A percentile compares a stretch with the other conserved stretches of the same genome.
These are phyloP conservation scores for Entophlyctis luteolus DNA, from an alignment of 192 early-diverging fungal genomes.

Conservation along the genomic window DNA sequence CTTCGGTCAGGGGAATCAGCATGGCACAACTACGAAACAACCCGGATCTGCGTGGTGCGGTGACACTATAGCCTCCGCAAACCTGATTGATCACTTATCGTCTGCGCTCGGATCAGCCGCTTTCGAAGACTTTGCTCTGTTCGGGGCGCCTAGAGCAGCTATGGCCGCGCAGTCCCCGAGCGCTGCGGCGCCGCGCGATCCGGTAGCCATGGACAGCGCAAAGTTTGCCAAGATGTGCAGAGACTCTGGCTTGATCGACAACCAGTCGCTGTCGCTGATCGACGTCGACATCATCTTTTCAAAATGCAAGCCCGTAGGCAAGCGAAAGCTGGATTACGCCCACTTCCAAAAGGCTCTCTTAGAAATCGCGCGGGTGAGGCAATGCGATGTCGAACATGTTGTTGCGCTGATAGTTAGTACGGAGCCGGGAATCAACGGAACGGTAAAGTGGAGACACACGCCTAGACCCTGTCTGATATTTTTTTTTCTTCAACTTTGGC, in stretches of 20 bases:
- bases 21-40: not conserved
- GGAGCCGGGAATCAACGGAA: conserved; percentile 24
- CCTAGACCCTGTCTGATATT: not conserved
- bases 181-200: not conserved
- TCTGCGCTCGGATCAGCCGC: not conserved
- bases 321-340: conserved; percentile 39
- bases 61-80: not conserved
- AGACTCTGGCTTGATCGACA: conserved; percentile 45
- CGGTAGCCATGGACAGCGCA: conserved; percentile 18
- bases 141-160: not conserved
- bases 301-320: conserved; percentile 35
- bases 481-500: not conserved
- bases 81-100: not conserved
- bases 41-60: not conserved
- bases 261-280: conserved; percentile 39
- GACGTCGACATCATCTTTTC: conserved; percentile 56
- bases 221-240: conserved; percentile 50
- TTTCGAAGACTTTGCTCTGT: conserved; percentile 22
- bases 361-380: conserved; percentile 39
- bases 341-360: conserved; percentile 38
- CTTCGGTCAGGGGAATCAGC: too few relatives aligned
- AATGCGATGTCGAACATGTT: conserved; percentile 18
- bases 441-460: too few relatives aligned
- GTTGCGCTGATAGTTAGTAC: conserved; percentile 11
- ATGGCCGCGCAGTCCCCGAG: not conserved